These are phyloP conservation scores for Nannizziopsis arthrosporioides DNA, from an alignment of 2,329 filamentous ascomycete genomes.

Conservation along the genomic window DNA sequence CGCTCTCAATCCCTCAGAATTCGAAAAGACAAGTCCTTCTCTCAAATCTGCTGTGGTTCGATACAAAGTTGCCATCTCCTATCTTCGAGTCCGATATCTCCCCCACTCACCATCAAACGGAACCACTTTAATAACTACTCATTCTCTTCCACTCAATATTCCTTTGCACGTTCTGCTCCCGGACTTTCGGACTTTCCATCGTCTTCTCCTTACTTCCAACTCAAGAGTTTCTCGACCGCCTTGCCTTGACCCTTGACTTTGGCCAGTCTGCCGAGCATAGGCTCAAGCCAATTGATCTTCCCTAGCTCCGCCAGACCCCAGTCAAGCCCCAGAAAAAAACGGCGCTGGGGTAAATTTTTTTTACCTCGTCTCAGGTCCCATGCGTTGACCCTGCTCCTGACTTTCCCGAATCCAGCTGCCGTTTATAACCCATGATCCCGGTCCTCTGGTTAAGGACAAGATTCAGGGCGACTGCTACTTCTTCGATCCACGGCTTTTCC, in stretches of 20 bases:
- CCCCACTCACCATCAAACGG: too few relatives aligned
- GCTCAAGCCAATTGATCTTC: conserved; percentile 10
- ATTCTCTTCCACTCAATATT: too few relatives aligned
- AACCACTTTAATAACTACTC: too few relatives aligned
- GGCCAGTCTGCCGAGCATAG: not conserved
- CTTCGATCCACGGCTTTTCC: conserved; percentile 7
- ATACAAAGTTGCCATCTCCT: too few relatives aligned
- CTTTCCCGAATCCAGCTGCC: not conserved
- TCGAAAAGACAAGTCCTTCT: too few relatives aligned
- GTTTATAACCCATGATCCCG: conserved; percentile 8
- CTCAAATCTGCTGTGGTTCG: too few relatives aligned
- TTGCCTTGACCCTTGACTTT: not conserved
- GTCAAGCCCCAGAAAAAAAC: conserved; percentile 3
- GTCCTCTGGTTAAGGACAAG: conserved; percentile 6
- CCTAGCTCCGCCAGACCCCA: conserved; percentile 6
- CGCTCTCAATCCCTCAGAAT: not conserved
- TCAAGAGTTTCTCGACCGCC: not conserved
- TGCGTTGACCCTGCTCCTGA: conserved; percentile 7
- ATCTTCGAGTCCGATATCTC: too few relatives aligned
- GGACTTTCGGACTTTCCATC: too few relatives aligned
- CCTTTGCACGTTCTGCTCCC: too few relatives aligned
- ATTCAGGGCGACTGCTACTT: conserved; percentile 6
- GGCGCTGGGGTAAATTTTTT: not conserved
- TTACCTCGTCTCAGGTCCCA: not conserved
- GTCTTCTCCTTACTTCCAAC: not conserved